A percentile compares a stretch with the other conserved stretches of the same genome.
These are phyloP conservation scores for Coffea eugenioides DNA, from an alignment of 257 asterid species.

Conservation along the genomic window DNA sequence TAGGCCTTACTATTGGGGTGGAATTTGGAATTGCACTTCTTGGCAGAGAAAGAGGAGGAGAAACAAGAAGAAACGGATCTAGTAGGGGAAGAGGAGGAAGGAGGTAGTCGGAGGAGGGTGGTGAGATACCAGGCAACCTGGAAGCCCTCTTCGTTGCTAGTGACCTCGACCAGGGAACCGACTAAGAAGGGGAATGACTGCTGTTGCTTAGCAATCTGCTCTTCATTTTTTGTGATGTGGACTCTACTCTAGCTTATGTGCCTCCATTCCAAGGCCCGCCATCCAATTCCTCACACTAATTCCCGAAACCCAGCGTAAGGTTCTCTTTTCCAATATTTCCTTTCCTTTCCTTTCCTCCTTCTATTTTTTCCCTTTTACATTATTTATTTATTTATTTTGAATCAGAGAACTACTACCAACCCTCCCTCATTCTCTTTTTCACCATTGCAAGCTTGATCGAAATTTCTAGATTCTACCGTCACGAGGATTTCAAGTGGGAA, in stretches of 20 bases:
- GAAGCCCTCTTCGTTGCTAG: conserved; percentile 52
- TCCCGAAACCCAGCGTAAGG: too few relatives aligned
- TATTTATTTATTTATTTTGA: too few relatives aligned
- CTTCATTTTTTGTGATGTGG: background rate
- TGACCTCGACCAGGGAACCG: conserved; percentile 46
- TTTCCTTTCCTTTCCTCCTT: too few relatives aligned
- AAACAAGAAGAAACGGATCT: background rate
- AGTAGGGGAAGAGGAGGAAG: background rate
- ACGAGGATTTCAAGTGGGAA: too few relatives aligned
- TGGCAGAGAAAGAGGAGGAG: background rate
- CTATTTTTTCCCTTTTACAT: too few relatives aligned
- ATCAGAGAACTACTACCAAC: too few relatives aligned
- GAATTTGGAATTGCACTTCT: conserved; percentile 1
- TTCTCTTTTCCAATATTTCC: too few relatives aligned
- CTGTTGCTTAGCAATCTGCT: background rate
- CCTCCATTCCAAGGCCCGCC: background rate
- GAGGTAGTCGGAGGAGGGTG: conserved; percentile 23
- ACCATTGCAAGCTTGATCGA: too few relatives aligned
- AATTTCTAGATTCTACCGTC: too few relatives aligned
- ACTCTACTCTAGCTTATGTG: background rate
- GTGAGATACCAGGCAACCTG: conserved; percentile 44
- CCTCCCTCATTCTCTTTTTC: too few relatives aligned
- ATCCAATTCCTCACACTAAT: too few relatives aligned
- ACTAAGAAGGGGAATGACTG: background rate
- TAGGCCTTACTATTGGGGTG: conserved; percentile 9